Percentiles rank a stretch among this genome's conserved stretches.
These are phyloP conservation scores for Backusella parvicylindrica DNA, from an alignment of 192 early-diverging fungal genomes.

Conservation along the genomic window DNA sequence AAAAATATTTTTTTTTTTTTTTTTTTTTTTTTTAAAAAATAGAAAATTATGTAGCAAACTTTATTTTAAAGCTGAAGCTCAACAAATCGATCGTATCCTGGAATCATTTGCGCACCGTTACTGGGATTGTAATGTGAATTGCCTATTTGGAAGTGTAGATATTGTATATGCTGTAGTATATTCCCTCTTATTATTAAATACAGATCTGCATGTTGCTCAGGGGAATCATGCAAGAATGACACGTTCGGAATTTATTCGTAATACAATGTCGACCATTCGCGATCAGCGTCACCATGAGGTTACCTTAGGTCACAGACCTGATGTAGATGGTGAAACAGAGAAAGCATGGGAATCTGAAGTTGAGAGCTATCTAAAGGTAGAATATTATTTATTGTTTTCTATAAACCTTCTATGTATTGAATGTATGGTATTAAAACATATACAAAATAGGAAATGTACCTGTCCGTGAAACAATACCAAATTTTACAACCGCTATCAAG, in stretches of 20 bases:
- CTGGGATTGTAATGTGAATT: slow-evolving; percentile 78
- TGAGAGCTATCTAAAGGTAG: slow-evolving; percentile 18
- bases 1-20: slow-evolving; percentile 69
- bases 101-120: slow-evolving; percentile 77
- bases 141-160: slow-evolving; percentile 53
- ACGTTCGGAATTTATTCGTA: slow-evolving; percentile 64
- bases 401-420: neutral
- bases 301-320: neutral
- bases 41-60: slow-evolving; percentile 74
- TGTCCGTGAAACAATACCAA: slow-evolving; percentile 37
- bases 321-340: neutral
- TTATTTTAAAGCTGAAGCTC: slow-evolving; percentile 86
- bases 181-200: slow-evolving; percentile 87
- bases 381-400: neutral
- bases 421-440: neutral
- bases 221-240: slow-evolving; percentile 71
- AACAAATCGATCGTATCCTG: slow-evolving; percentile 88
- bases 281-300: slow-evolving; percentile 24
- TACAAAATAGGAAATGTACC: slow-evolving; percentile 30
- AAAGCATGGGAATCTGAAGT: slow-evolving; percentile 25
- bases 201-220: slow-evolving; percentile 87
- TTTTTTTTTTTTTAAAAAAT: neutral
- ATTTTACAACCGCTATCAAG: slow-evolving; percentile 31
- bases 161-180: slow-evolving; percentile 85
- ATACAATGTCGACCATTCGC: slow-evolving; percentile 55